Evolutionary conservation across 805 yeast genomes (phyloP), one percentile per base, ranked within the genome.

Genomic region (Lipomyces sp.): DNA sequence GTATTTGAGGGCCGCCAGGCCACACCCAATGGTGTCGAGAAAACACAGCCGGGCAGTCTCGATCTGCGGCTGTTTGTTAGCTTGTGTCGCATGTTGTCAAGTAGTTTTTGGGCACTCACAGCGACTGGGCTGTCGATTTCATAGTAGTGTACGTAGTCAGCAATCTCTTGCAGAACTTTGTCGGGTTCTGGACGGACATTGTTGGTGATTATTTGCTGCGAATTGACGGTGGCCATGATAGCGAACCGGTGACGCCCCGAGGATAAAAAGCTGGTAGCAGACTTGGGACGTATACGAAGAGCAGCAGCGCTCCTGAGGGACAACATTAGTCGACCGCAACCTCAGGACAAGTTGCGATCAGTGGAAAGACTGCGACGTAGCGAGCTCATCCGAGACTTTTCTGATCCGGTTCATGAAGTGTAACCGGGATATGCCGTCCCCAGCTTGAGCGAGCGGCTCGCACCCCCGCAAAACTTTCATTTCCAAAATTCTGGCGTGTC

Each of bases 21-120:
- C 88, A 73, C 88, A 85, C 4, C 89, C 89, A 35, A 85, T 74
- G 3, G 88, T 84, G 71, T 85, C 89, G 48, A 85, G 75, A 53
- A 85, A 75, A 74, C 88, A 86, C 34, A 84, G 77, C 57, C 81
- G 80, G 0, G 88, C 88, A 8, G 89, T 85, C 64, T 83, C 83
- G 60, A 73, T 75, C 5, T 61, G 42, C 13, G 11, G 18, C n/a
- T 15, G 8, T 42, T n/a, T 15, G 33, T 55, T 18, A 39, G 54
- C 32, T 37, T 18, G 7, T 15, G 8, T 7, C 13, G 54, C 39
- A 30, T 8, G 6, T 2, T 50, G 24, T 34, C 35, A 39, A 10
- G 5, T n/a, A 4, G n/a, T 3, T 18, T 5, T 3, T 5, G 35
- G 5, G 29, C 13, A 37, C 64, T 24, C 34, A 64, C 60, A 24